phyloP scores from a whole-genome alignment of 1,284 basidiomycete genomes.

The Ganoderma lingzhi region DNA sequence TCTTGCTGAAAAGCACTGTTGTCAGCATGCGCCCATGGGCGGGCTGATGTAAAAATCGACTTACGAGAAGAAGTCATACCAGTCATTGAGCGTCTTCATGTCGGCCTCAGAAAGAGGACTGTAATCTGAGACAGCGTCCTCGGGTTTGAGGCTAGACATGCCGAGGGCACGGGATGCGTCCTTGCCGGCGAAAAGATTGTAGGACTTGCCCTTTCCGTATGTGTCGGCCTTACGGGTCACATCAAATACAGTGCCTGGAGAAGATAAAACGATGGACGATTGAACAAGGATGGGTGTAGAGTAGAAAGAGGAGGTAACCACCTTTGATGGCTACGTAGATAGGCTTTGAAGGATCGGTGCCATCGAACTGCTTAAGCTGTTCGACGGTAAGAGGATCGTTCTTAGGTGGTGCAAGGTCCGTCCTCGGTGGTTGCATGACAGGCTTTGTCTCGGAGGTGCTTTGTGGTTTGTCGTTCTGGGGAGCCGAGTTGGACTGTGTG shows the following conservation, averaged over 20 bases:
- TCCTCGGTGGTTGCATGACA: slow-evolving; percentile 72
- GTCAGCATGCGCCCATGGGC: background rate
- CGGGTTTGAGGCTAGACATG: slow-evolving; percentile 86
- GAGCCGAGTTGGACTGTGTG: slow-evolving; percentile 21
- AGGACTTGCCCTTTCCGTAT: slow-evolving; percentile 78
- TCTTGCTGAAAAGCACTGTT: slow-evolving; percentile 56
- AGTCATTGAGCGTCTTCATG: slow-evolving; percentile 88
- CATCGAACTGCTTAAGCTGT: slow-evolving; percentile 76
- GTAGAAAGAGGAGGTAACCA: slow-evolving; percentile 39
- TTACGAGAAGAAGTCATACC: slow-evolving; percentile 83
- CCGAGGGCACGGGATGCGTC: slow-evolving; percentile 89
- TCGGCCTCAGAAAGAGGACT: slow-evolving; percentile 80
- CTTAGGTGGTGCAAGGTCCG: slow-evolving; percentile 78
- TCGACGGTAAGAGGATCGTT: slow-evolving; percentile 78
- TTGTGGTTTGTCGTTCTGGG: slow-evolving; percentile 32
- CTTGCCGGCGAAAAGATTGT: slow-evolving; percentile 87
- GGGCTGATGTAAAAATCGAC: slow-evolving; percentile 43
- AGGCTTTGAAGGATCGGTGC: slow-evolving; percentile 66
- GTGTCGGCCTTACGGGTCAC: slow-evolving; percentile 84
- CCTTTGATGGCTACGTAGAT: slow-evolving; percentile 94
- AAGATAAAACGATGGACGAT: background rate
- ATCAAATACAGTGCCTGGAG: slow-evolving; percentile 82
- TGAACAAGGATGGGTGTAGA: background rate
- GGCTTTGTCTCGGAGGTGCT: slow-evolving; percentile 53
- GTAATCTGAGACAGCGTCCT: slow-evolving; percentile 92